Evolutionary conservation across 208 protist species (phyloP), one percentile per base, ranked within the genome.

Genomic region (Leishmania martiniquensis): DNA sequence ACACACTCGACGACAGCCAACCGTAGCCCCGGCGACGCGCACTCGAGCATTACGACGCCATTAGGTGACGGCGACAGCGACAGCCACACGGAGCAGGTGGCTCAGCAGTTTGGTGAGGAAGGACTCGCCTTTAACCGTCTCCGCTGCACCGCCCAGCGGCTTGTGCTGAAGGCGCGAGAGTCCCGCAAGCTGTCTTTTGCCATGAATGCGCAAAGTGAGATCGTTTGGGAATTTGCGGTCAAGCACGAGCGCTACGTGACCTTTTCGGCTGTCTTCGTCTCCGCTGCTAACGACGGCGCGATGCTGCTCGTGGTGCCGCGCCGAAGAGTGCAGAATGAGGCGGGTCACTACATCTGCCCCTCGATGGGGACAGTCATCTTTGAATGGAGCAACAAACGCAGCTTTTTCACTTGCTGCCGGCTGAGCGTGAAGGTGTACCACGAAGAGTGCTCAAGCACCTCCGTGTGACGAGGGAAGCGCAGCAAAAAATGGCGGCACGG

Each of bases 201-300:
- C 4, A 79, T 95, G 68, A 45, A 72, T 17, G 55, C 60, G 2
- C 17, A 59, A 45, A 84, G 89, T 15, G 91, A 93, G 52, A 72
- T 93, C 37, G 82, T 90, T 47, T 95, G 91, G 89, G 89, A 93
- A 72, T 95, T 92, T 68, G 62, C 52, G 17, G 86, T 89, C 39
- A 75, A 80, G 71, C 57, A 82, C 29, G 44, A 85, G 62, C 69
- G 69, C n/a, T 63, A 75, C 42, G 78, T 92, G 29, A 69, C 57
- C 17, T 95, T 93, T 57, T 78, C 83, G 7, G 89, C 84, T 52
- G 42, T 88, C 37, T 95, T 92, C 71, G 68, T 87, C 10, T 80
- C 79, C 9, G 85, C 72, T 37, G 70, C 65, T 13, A 80, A 74
- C 29, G 80, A 85, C 55, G 89, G 89, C 17, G 66, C 75, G 25